Percentiles rank a stretch among this genome's conserved stretches.
These are phyloP conservation scores for Colletotrichum sojae DNA, from an alignment of 2,329 filamentous ascomycete genomes.

Conservation along the genomic window DNA sequence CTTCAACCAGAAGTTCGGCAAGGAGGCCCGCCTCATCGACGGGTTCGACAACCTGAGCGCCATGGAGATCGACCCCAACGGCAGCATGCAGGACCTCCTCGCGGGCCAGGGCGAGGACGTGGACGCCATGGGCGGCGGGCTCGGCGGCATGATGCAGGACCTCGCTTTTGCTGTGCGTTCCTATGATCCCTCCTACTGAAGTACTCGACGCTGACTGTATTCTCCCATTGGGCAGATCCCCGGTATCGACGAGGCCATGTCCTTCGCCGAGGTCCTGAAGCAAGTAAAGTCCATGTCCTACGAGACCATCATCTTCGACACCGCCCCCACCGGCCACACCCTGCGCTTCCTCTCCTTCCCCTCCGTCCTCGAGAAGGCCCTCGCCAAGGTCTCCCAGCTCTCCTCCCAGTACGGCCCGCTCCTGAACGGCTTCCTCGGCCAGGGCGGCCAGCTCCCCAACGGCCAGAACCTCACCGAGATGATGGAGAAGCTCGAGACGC, in stretches of 20 bases:
- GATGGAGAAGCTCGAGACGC: constrained; percentile 92
- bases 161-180: constrained; percentile 88
- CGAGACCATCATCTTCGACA: constrained; percentile 99
- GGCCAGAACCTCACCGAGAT: constrained; percentile 94
- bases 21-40: constrained; percentile 93
- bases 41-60: constrained; percentile 95
- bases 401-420: constrained; percentile 96
- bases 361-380: constrained; percentile 96
- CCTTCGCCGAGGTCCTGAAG: constrained; percentile 98
- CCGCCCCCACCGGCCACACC: constrained; percentile 96
- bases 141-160: constrained; percentile 99
- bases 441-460: constrained; percentile 82
- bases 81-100: constrained; percentile 95
- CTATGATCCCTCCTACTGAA: constrained; percentile 3
- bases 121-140: constrained; percentile 79
- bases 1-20: constrained; percentile 99
- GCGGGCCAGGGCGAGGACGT: constrained; percentile 77
- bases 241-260: constrained; percentile 99
- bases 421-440: constrained; percentile 91
- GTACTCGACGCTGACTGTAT: too few species aligned
- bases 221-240: too few species aligned
- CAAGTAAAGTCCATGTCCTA: constrained; percentile 99
- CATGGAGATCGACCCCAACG: constrained; percentile 99
- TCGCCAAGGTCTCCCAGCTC: constrained; percentile 96
- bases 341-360: constrained; percentile 99